A percentile compares a stretch with the other conserved stretches of the same genome.
Evolutionary conservation across 371 early-diverging fungal genomes (phyloP).

Genomic region (Mucor plumbeus): DNA sequence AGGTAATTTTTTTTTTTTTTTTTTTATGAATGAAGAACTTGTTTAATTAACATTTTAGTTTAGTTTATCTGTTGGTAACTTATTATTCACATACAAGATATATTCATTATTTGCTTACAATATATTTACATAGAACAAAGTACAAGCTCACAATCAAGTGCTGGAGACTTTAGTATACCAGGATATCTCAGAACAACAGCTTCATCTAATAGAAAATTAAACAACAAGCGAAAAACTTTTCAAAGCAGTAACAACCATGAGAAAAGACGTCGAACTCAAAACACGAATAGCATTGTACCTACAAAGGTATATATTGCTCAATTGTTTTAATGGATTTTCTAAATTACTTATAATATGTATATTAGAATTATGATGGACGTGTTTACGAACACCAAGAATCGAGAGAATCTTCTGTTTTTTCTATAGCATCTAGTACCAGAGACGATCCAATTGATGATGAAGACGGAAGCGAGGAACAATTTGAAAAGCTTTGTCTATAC

Average conservation of each 20-base stretch:
- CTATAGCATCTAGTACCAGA: neutral
- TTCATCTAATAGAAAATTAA: neutral
- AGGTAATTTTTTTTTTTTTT: neutral
- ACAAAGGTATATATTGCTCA: neutral
- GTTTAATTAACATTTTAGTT: neutral
- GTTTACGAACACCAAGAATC: neutral
- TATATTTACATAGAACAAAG: neutral
- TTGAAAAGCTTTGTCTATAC: neutral
- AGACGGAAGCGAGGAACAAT: neutral
- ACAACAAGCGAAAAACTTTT: neutral
- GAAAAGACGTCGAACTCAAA: neutral
- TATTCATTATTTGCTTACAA: neutral
- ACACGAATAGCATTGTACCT: neutral
- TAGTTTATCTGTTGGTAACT: neutral
- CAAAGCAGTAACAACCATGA: neutral
- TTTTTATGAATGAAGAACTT: neutral
- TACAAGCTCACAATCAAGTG: neutral
- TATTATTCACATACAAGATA: neutral
- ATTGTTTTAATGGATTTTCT: neutral
- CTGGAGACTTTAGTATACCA: neutral
- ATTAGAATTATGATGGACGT: neutral
- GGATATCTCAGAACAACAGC: conserved; percentile 9
- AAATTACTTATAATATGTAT: neutral
- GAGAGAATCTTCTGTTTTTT: conserved; percentile 3
- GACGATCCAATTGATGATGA: neutral